Evolutionary conservation across 768 basidiomycete species (phyloP).

Genomic region (Lactarius psammicola): DNA sequence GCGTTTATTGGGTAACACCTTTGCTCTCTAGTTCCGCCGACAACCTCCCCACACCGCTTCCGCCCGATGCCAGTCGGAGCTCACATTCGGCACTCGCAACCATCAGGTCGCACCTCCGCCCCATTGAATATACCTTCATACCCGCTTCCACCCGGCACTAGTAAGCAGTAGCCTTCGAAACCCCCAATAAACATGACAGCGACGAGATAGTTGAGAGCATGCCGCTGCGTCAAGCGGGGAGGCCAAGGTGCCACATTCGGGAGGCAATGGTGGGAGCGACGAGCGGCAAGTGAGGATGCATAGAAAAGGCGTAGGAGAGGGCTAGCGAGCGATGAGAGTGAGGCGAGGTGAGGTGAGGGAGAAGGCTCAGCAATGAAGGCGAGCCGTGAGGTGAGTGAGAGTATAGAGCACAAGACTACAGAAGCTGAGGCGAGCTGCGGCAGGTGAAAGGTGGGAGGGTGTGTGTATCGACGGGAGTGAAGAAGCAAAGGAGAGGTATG

Average conservation of each 20-base stretch:
- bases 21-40: too few relatives aligned
- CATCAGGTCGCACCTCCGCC: too few relatives aligned
- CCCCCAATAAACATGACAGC: not conserved
- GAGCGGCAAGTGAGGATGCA: not conserved
- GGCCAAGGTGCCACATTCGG: not conserved
- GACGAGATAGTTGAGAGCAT: not conserved
- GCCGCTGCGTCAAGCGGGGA: not conserved
- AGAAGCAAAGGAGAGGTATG: not conserved
- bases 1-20: too few relatives aligned
- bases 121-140: not conserved
- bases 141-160: not conserved
- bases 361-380: not conserved
- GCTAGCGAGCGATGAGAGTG: not conserved
- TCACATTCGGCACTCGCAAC: not conserved
- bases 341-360: not conserved
- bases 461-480: not conserved
- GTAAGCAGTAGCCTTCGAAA: not conserved
- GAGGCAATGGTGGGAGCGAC: not conserved
- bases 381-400: not conserved
- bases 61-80: too few relatives aligned
- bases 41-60: too few relatives aligned
- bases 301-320: not conserved
- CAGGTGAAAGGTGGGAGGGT: too few relatives aligned
- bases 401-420: not conserved
- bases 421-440: too few relatives aligned